Evolutionary conservation across 768 basidiomycete species (phyloP).

Genomic region (Termitomyces sp.): DNA sequence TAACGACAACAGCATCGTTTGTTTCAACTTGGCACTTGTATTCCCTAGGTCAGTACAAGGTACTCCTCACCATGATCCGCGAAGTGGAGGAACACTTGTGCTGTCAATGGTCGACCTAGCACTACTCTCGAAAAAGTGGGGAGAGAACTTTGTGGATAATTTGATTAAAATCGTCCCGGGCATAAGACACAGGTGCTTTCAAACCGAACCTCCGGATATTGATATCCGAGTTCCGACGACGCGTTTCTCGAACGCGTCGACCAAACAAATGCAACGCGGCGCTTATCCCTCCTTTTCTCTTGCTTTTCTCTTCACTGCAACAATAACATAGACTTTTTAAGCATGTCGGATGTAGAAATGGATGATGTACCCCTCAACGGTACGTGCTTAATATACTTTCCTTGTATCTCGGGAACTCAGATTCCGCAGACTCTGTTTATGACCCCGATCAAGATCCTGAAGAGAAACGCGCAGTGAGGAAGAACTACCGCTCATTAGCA

Average conservation of each 20-base stretch:
- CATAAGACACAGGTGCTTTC: no score
- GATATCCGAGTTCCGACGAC: constrained; percentile 9
- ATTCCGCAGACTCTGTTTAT: constrained; percentile 42
- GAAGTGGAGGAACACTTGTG: no score
- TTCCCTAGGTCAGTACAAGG: no score
- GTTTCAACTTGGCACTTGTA: no score
- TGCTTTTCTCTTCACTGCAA: background rate
- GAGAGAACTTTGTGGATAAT: no score
- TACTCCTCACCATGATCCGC: no score
- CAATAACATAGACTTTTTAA: background rate
- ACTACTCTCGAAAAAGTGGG: no score
- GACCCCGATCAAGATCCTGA: constrained; percentile 86
- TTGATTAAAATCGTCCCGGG: no score
- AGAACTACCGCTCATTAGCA: constrained; percentile 67
- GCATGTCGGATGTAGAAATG: constrained; percentile 31
- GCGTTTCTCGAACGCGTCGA: constrained; percentile 7
- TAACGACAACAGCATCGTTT: no score
- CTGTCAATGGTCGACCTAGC: no score
- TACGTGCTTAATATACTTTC: background rate
- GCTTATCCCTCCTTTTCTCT: background rate
- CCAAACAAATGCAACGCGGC: constrained; percentile 13
- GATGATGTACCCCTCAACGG: constrained; percentile 15
- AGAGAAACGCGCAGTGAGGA: constrained; percentile 71
- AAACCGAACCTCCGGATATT: no score
- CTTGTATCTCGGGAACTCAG: background rate